Conservation (phyloP, 2,329 filamentous ascomycete genomes). For the Thermoascus crustaceus region DNA sequence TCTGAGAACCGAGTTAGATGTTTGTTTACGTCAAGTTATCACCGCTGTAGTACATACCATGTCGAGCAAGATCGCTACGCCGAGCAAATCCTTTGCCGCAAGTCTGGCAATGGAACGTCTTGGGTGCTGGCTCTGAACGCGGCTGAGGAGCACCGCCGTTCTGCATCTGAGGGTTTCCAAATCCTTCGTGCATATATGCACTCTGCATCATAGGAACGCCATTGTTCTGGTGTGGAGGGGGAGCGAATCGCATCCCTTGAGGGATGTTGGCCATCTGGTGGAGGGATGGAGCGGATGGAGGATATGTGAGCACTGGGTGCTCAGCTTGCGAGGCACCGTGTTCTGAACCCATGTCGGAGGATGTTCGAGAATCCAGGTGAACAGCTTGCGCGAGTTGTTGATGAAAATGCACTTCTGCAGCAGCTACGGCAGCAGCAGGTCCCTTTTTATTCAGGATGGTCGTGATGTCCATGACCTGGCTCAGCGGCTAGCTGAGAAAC, state of each 20-base stretch:
- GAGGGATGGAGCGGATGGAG: constrained; percentile 46
- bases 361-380: constrained; percentile 32
- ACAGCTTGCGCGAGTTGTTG: constrained; percentile 35
- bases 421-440: constrained; percentile 34
- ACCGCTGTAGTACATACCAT: constrained; percentile 56
- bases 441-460: constrained; percentile 45
- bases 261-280: constrained; percentile 44
- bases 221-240: constrained; percentile 43
- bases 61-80: constrained; percentile 85
- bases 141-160: constrained; percentile 34
- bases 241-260: constrained; percentile 48
- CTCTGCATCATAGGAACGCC: constrained; percentile 49
- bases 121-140: constrained; percentile 45
- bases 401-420: constrained; percentile 36
- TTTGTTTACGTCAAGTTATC: constrained; percentile 2
- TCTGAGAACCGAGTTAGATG: constrained; percentile 46
- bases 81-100: constrained; percentile 89
- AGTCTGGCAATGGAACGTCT: constrained; percentile 81
- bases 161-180: constrained; percentile 39
- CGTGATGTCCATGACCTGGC: constrained; percentile 44
- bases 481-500: constrained; percentile 23
- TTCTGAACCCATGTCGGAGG: constrained; percentile 52
- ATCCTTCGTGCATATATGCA: constrained; percentile 43
- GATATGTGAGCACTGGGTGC: constrained; percentile 49
- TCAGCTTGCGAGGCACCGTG: constrained; percentile 50